A percentile compares a stretch with the other conserved stretches of the same genome.
Evolutionary conservation across 106 monocot species (phyloP).

Genomic region (Acorus calamus): DNA sequence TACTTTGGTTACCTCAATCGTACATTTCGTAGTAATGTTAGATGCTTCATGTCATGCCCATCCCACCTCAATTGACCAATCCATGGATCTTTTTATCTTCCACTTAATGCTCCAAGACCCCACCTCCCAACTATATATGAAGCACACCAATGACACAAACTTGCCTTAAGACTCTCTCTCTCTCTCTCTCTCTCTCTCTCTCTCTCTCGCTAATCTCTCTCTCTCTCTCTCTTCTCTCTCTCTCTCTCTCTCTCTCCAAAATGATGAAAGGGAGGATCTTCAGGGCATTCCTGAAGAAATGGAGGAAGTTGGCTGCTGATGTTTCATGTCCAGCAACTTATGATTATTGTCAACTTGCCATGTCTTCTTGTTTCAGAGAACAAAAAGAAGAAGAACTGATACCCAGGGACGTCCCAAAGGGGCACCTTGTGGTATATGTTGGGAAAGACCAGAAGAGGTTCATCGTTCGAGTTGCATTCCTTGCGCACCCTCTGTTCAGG

Average conservation of each 20-base stretch:
- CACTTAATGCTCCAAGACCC: background rate
- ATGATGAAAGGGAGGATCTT: slow-evolving; percentile 11
- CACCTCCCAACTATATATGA: slow-evolving; percentile 11
- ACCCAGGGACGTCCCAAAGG: slow-evolving; percentile 26
- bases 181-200: background rate
- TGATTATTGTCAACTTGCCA: no score
- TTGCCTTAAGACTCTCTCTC: background rate
- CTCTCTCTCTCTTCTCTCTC: background rate
- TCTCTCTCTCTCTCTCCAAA: background rate
- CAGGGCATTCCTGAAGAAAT: slow-evolving; percentile 13
- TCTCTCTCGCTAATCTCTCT: background rate
- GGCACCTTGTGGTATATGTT: slow-evolving; percentile 34
- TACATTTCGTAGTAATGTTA: slow-evolving; percentile 4
- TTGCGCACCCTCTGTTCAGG: slow-evolving; percentile 31
- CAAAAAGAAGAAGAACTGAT: no score
- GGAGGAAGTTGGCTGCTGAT: slow-evolving; percentile 12
- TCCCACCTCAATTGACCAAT: background rate
- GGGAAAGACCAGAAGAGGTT: slow-evolving; percentile 26
- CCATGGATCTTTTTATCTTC: no score
- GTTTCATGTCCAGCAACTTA: background rate
- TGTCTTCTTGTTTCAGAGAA: no score
- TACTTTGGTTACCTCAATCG: slow-evolving; percentile 16
- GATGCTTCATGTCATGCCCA: slow-evolving; percentile 9
- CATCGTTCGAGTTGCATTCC: slow-evolving; percentile 17
- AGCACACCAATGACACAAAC: background rate